Evolutionary conservation across 345 rosid genomes (phyloP).

Genomic region (Triadica sebifera): DNA sequence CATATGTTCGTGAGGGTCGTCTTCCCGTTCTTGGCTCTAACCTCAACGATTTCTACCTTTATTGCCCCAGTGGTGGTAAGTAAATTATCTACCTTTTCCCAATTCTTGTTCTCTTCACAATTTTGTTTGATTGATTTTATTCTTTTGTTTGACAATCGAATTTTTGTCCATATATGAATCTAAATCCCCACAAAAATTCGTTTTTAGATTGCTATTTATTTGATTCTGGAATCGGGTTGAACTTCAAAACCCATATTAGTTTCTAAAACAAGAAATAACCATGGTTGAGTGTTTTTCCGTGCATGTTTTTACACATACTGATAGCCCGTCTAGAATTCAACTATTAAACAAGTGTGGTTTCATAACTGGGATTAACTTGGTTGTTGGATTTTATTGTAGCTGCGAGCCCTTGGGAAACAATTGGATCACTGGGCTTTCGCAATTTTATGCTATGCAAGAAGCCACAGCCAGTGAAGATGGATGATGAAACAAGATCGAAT

Average conservation of each 20-base stretch:
- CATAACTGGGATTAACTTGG: no score
- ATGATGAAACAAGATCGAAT: constrained; percentile 27
- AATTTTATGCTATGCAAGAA: constrained; percentile 91
- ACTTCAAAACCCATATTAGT: not conserved
- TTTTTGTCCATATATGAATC: not conserved
- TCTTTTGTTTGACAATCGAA: not conserved
- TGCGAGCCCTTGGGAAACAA: constrained; percentile 66
- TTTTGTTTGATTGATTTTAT: not conserved
- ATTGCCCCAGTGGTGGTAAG: constrained; percentile 55
- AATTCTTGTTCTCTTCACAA: not conserved
- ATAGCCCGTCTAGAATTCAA: not conserved
- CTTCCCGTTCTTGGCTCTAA: constrained; percentile 85
- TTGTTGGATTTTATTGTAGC: constrained; percentile 40
- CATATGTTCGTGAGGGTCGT: constrained; percentile 96
- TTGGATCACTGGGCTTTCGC: constrained; percentile 72
- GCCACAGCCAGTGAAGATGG: constrained; percentile 50
- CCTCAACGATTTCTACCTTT: constrained; percentile 77
- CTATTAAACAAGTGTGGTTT: not conserved
- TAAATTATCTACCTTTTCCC: not conserved
- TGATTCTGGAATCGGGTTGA: not conserved
- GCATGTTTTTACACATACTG: not conserved
- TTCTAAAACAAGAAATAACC: no score
- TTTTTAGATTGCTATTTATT: not conserved
- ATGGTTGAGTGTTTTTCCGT: not conserved
- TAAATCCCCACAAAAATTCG: not conserved